Base-by-base conservation (phyloP, 2,329 filamentous ascomycete genomes). In the Sporothrix dimorphospora region DNA sequence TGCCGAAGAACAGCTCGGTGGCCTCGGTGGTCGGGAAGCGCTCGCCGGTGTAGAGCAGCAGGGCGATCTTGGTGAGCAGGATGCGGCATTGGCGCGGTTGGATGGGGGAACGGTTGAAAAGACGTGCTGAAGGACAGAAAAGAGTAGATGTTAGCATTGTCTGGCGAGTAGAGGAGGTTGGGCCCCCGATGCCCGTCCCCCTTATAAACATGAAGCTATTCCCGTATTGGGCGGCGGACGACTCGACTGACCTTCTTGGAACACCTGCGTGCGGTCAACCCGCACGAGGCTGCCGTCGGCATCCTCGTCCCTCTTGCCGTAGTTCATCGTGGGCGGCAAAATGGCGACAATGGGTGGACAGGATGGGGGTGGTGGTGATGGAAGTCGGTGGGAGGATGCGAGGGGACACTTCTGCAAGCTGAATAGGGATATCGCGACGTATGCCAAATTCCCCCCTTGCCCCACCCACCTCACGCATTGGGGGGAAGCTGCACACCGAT, bases 301-400 rank as follows among this genome's bases (percentile, higher is more conserved):
- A 86, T 99, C 96, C 88, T 98, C 96, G 83, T 99, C 95, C 88
- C 97, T 98, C 87, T 99, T 99, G 87, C 95, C 91, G 89, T 96
- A 97, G 85, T 92, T 96, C 94, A 97, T 97, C 80, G 77, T 90
- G 85, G 84, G 84, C 83, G 61, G 61, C 66, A 47, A 51, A 14
- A 45, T 53, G 42, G 65, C 57, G 57, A 59, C 61, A 73, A 65
- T 69, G 63, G 55, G 65, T 45, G 61, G 53, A 40, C 40, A 57
- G 59, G 59, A 69, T 49, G 65, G 30, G 53, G 59, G 59, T 66
- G 49, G 47, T 47, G 34, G 21, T 53, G 45, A 59, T 49, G 59
- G 63, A 53, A 65, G 71, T 53, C 66, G 66, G 55, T 45, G 30
- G 65, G 42, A 51, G 42, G 71, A 45, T 34, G 38, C 21, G 49